Base-by-base conservation (phyloP, 805 yeast genomes). In the Danielia oregonensis region DNA sequence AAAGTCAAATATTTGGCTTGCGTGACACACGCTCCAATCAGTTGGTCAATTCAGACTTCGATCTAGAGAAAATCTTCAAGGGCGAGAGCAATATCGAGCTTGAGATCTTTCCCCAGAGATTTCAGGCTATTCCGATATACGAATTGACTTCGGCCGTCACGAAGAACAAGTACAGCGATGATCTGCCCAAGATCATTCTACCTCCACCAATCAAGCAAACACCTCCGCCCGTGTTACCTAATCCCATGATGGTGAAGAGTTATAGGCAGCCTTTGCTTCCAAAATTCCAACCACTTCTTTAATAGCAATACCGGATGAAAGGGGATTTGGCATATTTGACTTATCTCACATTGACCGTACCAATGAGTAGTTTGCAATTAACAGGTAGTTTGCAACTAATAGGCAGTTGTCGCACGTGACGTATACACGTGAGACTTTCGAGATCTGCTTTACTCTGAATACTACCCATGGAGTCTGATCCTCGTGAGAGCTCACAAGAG, bases 61-160 rank as follows among this genome's bases (percentile, higher is more conserved):
- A 66, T 23, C 35, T 67, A 28, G 72, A 67, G 46, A 49, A 62
- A n/a, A 49, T 67, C 9, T 67, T 67, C 43, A 42, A 45, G 18
- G 42, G 46, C 2, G 59, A 56, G 22, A 54, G 53, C 14, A 38
- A 43, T 14, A 60, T 67, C 17, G 67, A 63, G 33, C 48, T 67
- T 28, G 72, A 67, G 38, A 45, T 67, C 12, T 59, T 58, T 36
- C 55, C 64, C 9, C 67, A 63, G 35, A 42, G 52, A 21, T 48
- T 60, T 18, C 54, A 53, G 26, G 53, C 65, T 5, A 59, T 65
- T 5, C 64, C 69, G 3, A 59, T 63, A 11, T 53, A 60, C 39
- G 67, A 64, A 33, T 47, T 65, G 24, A 56, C 68, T 5, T 56
- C 66, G 1, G 51, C 63, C 10, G 53, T 59, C 19, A 45, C 54